These are phyloP conservation scores for Suillus tomentosus DNA, from an alignment of 768 basidiomycete species.

Conservation along the genomic window DNA sequence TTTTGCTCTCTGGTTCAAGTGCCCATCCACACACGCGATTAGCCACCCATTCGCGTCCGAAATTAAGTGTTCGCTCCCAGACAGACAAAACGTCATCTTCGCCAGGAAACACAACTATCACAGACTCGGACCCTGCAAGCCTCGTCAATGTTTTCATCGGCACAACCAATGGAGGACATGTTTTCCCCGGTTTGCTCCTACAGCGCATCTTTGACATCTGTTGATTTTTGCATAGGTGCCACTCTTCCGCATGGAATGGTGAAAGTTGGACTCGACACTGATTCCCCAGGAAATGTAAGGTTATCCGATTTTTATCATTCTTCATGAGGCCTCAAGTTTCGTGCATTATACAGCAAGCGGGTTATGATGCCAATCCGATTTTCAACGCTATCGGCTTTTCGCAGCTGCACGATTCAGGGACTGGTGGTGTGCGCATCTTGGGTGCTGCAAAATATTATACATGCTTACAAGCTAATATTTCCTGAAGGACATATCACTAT, in stretches of 20 bases:
- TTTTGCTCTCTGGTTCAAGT: not conserved
- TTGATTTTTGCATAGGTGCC: constrained; percentile 42
- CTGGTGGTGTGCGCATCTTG: constrained; percentile 50
- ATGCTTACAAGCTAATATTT: not conserved
- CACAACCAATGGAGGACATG: constrained; percentile 64
- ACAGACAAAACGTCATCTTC: not conserved
- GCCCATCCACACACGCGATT: not conserved
- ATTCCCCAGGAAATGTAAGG: constrained; percentile 60
- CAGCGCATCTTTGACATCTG: not conserved
- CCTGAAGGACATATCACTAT: constrained; percentile 43
- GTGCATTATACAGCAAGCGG: constrained; percentile 33
- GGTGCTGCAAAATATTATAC: not conserved
- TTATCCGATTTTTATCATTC: not conserved
- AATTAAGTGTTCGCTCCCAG: constrained; percentile 2
- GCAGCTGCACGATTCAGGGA: constrained; percentile 55
- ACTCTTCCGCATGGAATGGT: constrained; percentile 72
- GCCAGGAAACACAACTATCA: constrained; percentile 10
- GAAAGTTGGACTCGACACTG: constrained; percentile 68
- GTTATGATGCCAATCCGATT: constrained; percentile 38
- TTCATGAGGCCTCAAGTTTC: not conserved
- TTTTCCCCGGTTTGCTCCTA: constrained; percentile 54
- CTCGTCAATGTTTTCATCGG: constrained; percentile 65
- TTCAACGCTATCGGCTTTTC: constrained; percentile 57
- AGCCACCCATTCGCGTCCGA: constrained; percentile 5
- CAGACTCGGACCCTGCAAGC: constrained; percentile 8